Evolutionary conservation across 129 eudicot species (phyloP), one percentile per base, ranked within the genome.

Genomic region (Pseudognaphalium luteoalbum): DNA sequence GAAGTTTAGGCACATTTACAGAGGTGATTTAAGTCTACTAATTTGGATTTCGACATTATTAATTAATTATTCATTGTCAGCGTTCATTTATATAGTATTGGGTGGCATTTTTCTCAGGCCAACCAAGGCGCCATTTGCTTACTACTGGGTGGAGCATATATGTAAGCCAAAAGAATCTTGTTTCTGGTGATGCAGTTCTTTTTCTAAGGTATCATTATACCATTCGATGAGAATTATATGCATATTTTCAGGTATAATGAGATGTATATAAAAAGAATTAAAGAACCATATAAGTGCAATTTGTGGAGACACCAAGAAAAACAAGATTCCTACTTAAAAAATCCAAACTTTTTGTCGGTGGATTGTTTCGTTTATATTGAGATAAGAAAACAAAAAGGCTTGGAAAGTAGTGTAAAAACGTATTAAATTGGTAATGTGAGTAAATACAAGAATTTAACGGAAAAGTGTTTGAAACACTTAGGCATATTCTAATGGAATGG

Each of bases 121-220:
- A 90, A 83, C 98, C 98, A 0, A 86, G 98, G 88, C 83, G 98
- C 3, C 98, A 93, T 82, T 89, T 93, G 87, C 98, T 93, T 68
- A 93, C 98, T 15, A 93, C 98, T 1, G 98, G 98, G 11, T 93
- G 98, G 98, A 93, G 96, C 82, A 87, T 86, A 70, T 93, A 88
- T 79, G 98, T 93, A 14, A 93, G 96, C 91, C 98, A 93, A 68
- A 93, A 93, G 79, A 90, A 87, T 80, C 98, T 93, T 70, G 92
- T 87, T 35, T 82, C 97, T 1, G 98, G 98, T n/a, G 98, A 93
- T 88, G 98, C 98, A 7, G 98, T 93, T 80, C 95, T 93, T 74
- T 93, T 93, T 81, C 75, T 93, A 80, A 90, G 98, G 98, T 93
- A 86, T 37, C 32, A 66, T 70, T 9, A 4, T 9, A 4, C 35